Evolutionary conservation across 345 rosid species (phyloP), one percentile per base, ranked within the genome.

Genomic region (Sonneratia caseolaris): DNA sequence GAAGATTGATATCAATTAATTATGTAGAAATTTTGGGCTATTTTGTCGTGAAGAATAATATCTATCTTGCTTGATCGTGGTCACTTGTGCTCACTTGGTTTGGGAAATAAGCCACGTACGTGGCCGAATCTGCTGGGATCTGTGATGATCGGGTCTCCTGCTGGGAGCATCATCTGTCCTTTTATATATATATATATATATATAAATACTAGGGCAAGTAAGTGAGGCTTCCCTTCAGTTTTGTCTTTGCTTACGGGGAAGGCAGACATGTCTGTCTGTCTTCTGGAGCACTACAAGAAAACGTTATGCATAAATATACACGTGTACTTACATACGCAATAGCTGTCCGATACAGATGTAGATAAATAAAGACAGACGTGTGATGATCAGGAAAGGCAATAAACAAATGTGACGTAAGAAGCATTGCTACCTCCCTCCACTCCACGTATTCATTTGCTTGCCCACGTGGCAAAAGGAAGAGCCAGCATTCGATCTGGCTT

Each of bases 91-190:
- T 62, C 59, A 62, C 71, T n/a, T 73, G 78, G 22, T 24, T 24
- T 15, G n/a, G 24, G 13, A 38, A 64, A 45, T 75, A 72, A 13
- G 64, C 5, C 64, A 48, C 38, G 18, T 49, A 73, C 71, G 79
- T 74, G 76, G 61, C 40, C 49, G 78, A 68, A 55, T 68, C 43
- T 43, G 72, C 55, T 19, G 24, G 62, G 37, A 61, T 70, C n/a
- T 19, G 72, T 73, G 32, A 68, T 71, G 64, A 72, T 68, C 64
- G 73, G 73, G 69, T 35, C 67, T 69, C 61, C 66, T 18, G 16
- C 37, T 59, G 76, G 66, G 71, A 71, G 42, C 73, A 37, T 69
- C 82, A 81, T 55, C 76, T 70, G 73, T 75, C 64, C 64, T 11
- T 2, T 56, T 21, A 19, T 1, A 56, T 5, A 56, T 19, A 56